These are phyloP conservation scores for Colletotrichum cereale DNA, from an alignment of 2,329 filamentous ascomycete species.

Conservation along the genomic window DNA sequence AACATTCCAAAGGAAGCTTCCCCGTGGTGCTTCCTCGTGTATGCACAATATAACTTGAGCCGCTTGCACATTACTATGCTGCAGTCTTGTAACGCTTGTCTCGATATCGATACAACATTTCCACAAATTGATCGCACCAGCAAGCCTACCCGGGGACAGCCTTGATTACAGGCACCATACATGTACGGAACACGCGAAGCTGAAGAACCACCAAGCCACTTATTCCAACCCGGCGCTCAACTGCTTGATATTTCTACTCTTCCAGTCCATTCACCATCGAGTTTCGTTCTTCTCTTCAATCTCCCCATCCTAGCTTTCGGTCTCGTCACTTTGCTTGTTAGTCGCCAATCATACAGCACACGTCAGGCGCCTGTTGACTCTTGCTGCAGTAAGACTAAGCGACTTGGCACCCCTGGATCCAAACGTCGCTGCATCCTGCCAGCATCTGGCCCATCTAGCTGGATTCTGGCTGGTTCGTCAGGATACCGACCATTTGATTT, in stretches of 20 bases:
- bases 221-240: slow-evolving; percentile 1
- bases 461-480: slow-evolving; percentile 22
- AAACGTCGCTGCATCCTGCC: slow-evolving; percentile 12
- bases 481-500: slow-evolving; percentile 7
- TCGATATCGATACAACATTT: neutral
- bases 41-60: slow-evolving; percentile 23
- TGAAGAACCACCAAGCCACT: slow-evolving; percentile 10
- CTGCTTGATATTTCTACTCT: neutral
- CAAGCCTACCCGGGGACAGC: neutral
- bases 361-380: neutral
- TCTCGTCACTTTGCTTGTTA: slow-evolving; percentile 15
- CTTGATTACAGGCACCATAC: neutral
- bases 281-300: neutral
- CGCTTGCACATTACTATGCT: slow-evolving; percentile 4
- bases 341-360: slow-evolving; percentile 8
- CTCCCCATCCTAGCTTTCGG: slow-evolving; percentile 38
- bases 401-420: slow-evolving; percentile 5
- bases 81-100: neutral
- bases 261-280: neutral
- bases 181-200: neutral
- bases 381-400: neutral
- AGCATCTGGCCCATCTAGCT: neutral
- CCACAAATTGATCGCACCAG: neutral
- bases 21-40: slow-evolving; percentile 2
- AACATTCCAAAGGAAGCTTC: slow-evolving; percentile 16